Evolutionary conservation across 345 rosid genomes (phyloP), one percentile per base, ranked within the genome.

Genomic region (Euphorbia tirucalli): DNA sequence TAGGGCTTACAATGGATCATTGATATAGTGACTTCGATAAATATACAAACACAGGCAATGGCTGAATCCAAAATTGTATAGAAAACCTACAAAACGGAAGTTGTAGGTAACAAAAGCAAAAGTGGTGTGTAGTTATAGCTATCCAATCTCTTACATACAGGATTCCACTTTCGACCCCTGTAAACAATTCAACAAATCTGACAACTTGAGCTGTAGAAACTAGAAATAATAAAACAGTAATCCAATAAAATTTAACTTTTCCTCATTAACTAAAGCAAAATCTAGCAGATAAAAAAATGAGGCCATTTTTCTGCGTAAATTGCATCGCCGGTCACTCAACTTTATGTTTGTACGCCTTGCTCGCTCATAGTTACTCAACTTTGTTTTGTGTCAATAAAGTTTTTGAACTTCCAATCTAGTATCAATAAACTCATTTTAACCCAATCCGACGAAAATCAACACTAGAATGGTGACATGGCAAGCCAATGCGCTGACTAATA

Each of bases 131-230:
- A 92, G 65, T 88, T 92, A 78, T 87, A 95, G 84, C 97, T 95
- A 83, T 92, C 97, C 55, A 90, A 62, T 83, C 99, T 83, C 78
- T 80, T 86, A 41, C 99, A 97, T 67, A 90, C 88, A 81, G 98
- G 99, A 85, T 95, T 95, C 93, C 86, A 80, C 86, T 92, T 92
- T 39, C 86, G 89, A 18, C 99, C 99, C 85, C 97, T 92, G 87
- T 37, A 77, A 82, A 79, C 63, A 74, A 74, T 65, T 71, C 58
- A 83, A 50, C 19, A 75, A 75, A 74, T 16, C 35, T 70, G 65
- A 74, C 50, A 80, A 71, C 65, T 64, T 50, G n/a, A n/a, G n/a
- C n/a, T n/a, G n/a, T n/a, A n/a, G n/a, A n/a, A n/a, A n/a, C n/a
- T n/a, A n/a, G n/a, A n/a, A n/a, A n/a, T n/a, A n/a, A n/a, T n/a